Base-by-base conservation (phyloP, 2,329 filamentous ascomycete genomes). In the Colletotrichum cordylinicola region DNA sequence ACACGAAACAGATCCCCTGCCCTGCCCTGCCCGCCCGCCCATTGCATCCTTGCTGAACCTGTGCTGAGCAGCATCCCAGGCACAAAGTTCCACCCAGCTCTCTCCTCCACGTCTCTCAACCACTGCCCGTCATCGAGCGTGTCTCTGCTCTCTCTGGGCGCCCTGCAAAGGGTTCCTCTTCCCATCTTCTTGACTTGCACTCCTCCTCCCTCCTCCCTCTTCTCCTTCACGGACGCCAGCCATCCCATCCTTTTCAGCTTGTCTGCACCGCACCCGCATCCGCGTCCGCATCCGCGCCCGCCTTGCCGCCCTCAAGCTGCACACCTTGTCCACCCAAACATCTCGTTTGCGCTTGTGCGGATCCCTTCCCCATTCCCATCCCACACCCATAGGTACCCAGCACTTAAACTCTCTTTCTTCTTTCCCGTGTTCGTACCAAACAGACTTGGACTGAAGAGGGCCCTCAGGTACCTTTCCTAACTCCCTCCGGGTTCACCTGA, bases 381-480 rank as follows among this genome's bases (percentile, higher is more conserved):
- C 66, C 39, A 48, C 39, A n/a, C 39, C 39, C 39, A 48, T 48
- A 27, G 24, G 24, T 27, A 43, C 43, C 29, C 35, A 43, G 58
- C 72, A 71, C 60, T 75, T 35, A 62, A 72, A 72, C 72, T 72
- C 52, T 75, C 61, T n/a, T 61, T 72, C 68, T 65, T 39, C 71
- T 29, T 66, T 67, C 61, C 72, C 58, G 37, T 33, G n/a, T 33
- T 52, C 21, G 13, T 55, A 67, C 43, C 65, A 37, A 29, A 31
- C 18, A 43, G 39, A n/a, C 18, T 16, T 43, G n/a, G 39, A 43
- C 39, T n/a, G 18, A 48, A 48, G 15, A 33, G 35, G 37, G 37
- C 39, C 39, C 33, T 8, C 18, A 67, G 65, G 65, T 67, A 67
- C 52, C 21, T 58, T 37, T 21, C 66, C 66, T 56, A 18, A 39